Evolutionary conservation across 108 stramenopile species (phyloP), one percentile per base, ranked within the genome.

Genomic region (Cyclotella choctawhatcheeana): DNA sequence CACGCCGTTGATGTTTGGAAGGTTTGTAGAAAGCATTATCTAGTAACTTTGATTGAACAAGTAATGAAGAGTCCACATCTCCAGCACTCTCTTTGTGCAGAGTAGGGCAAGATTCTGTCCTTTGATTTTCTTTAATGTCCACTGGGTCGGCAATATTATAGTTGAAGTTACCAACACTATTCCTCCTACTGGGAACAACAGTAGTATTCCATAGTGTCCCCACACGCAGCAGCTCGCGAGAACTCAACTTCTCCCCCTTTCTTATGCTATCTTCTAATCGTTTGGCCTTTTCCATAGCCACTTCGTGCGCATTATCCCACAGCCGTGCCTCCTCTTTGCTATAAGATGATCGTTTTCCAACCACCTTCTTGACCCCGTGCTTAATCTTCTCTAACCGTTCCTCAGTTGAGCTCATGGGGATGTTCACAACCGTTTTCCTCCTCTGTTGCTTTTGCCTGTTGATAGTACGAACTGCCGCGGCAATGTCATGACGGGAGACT

Each of bases 391-490:
- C 79, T 10, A 84, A 73, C 55, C 81, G 84, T 64, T 92, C 91
- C 26, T 84, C 67, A 2, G 63, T 61, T 16, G 75, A 71, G 31
- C 76, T 55, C 52, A 71, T 85, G n/a, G 81, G 73, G 5, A 92
- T 68, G 32, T 88, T 88, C 30, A 76, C 84, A 3, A 89, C 87
- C 4, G 91, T 89, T 21, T 82, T 89, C 14, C 88, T 70, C 10
- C 91, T 68, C 62, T 88, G 85, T 27, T 83, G 82, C 47, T 92
- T 92, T 10, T 79, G 74, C 26, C 74, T 69, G 27, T 87, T 69
- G 54, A 85, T 84, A 7, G 37, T 55, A n/a, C 91, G 81, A 7
- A 92, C 85, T n/a, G 87, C 72, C 7, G 69, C 73, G 32, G 79
- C 76, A 45, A 92, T 85, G 7, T 92, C 87, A 25, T 84, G 52